Percentiles rank a stretch among this genome's conserved stretches.
Evolutionary conservation across 1,284 basidiomycete genomes (phyloP).

Genomic region (Boletus semigastroideus): DNA sequence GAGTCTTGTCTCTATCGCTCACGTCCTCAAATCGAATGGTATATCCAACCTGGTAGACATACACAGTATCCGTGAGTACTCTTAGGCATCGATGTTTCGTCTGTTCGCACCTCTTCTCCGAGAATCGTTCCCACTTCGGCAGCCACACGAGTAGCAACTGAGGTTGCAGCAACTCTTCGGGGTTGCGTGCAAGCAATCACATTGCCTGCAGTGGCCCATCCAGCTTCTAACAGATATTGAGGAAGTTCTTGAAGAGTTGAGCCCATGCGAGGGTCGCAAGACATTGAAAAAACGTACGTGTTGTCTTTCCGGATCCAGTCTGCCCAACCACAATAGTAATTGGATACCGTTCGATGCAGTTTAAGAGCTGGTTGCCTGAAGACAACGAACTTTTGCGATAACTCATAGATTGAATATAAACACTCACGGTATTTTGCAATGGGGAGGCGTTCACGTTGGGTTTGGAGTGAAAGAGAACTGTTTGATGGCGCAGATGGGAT

Average conservation of each 20-base stretch:
- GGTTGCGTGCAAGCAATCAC: constrained; percentile 94
- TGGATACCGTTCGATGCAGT: constrained; percentile 80
- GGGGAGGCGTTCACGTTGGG: constrained; percentile 78
- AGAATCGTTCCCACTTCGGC: constrained; percentile 83
- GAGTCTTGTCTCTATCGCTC: constrained; percentile 75
- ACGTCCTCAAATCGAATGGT: constrained; percentile 98
- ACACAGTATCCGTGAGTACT: background rate
- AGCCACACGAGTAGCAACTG: constrained; percentile 89
- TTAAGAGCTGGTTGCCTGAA: constrained; percentile 74
- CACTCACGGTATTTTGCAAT: constrained; percentile 83
- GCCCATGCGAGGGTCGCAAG: background rate
- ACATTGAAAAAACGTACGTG: constrained; percentile 59
- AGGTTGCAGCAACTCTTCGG: constrained; percentile 91
- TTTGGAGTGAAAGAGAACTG: constrained; percentile 60
- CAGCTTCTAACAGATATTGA: constrained; percentile 89
- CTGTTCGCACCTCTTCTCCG: constrained; percentile 81
- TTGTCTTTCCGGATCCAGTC: constrained; percentile 97
- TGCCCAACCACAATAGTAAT: constrained; percentile 92
- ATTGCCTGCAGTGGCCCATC: constrained; percentile 80
- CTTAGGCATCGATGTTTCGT: background rate
- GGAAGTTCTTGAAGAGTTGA: constrained; percentile 70
- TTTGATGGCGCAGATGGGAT: constrained; percentile 64
- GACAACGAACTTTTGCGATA: background rate
- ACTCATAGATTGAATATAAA: background rate
- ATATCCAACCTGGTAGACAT: constrained; percentile 78